Evolutionary conservation across 129 eudicot genomes (phyloP).

Genomic region (Tanacetum coccineum): DNA sequence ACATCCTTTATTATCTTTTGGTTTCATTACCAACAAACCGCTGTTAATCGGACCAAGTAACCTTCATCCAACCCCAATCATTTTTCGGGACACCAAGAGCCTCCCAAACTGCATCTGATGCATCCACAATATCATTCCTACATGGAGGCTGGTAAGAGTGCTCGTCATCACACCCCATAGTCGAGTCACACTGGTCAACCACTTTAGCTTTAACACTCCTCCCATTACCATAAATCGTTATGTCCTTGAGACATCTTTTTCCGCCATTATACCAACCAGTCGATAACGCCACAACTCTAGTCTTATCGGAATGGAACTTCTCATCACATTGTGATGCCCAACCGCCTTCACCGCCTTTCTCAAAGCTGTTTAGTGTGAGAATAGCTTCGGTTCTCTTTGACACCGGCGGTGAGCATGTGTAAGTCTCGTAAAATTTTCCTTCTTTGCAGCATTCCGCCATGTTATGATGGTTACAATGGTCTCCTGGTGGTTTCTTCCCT

Average conservation of each 20-base stretch:
- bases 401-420: slow-evolving; percentile 41
- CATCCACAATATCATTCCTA: slow-evolving; percentile 46
- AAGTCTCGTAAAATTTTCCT: slow-evolving; percentile 27
- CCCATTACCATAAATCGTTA: slow-evolving; percentile 19
- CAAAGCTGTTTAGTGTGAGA: slow-evolving; percentile 30
- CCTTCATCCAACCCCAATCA: slow-evolving; percentile 29
- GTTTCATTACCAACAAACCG: background rate
- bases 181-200: slow-evolving; percentile 47
- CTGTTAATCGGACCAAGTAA: slow-evolving; percentile 44
- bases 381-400: background rate
- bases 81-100: slow-evolving; percentile 35
- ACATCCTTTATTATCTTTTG: background rate
- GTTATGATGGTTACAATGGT: slow-evolving; percentile 7
- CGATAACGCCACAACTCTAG: slow-evolving; percentile 15
- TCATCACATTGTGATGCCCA: slow-evolving; percentile 28
- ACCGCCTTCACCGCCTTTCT: slow-evolving; percentile 30
- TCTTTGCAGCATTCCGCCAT: slow-evolving; percentile 30
- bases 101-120: slow-evolving; percentile 45
- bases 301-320: slow-evolving; percentile 27
- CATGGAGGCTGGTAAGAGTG: slow-evolving; percentile 40
- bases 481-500: slow-evolving; percentile 24
- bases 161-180: slow-evolving; percentile 37
- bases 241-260: slow-evolving; percentile 20
- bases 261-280: slow-evolving; percentile 22
- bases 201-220: slow-evolving; percentile 32